These are phyloP conservation scores for Hirsutella rhossiliensis DNA, from an alignment of 2,329 filamentous ascomycete genomes.

Conservation along the genomic window DNA sequence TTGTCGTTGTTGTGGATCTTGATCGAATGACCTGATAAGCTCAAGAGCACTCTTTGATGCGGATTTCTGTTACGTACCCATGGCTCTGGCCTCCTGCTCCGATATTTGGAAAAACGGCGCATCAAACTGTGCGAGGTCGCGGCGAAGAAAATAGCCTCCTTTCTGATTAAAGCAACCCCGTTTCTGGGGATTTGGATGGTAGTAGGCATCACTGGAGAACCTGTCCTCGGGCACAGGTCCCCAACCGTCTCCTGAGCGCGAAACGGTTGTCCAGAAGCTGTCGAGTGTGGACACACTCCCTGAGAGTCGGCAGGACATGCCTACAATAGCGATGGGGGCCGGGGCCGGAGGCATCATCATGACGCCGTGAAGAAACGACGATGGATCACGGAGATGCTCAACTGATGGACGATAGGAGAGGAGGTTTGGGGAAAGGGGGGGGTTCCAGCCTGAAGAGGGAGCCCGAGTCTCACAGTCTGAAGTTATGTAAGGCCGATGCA, in stretches of 20 bases:
- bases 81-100: conserved; percentile 34
- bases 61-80: conserved; percentile 17
- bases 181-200: conserved; percentile 30
- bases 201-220: conserved; percentile 29
- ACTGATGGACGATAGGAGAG: no score
- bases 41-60: background rate
- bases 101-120: conserved; percentile 41
- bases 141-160: conserved; percentile 29
- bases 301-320: conserved; percentile 33
- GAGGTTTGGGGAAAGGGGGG: no score
- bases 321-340: conserved; percentile 30
- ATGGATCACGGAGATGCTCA: no score
- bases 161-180: conserved; percentile 24
- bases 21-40: background rate
- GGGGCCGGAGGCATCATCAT: background rate
- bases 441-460: no score
- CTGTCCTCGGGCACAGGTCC: conserved; percentile 29
- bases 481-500: no score
- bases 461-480: no score
- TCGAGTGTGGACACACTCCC: conserved; percentile 27
- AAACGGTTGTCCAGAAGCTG: conserved; percentile 32
- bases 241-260: conserved; percentile 26
- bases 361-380: no score
- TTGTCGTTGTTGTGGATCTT: conserved; percentile 40
- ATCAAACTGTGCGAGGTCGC: conserved; percentile 34